Evolutionary conservation across 2,329 filamentous ascomycete species (phyloP).

Genomic region (Paradendryphiella salina): DNA sequence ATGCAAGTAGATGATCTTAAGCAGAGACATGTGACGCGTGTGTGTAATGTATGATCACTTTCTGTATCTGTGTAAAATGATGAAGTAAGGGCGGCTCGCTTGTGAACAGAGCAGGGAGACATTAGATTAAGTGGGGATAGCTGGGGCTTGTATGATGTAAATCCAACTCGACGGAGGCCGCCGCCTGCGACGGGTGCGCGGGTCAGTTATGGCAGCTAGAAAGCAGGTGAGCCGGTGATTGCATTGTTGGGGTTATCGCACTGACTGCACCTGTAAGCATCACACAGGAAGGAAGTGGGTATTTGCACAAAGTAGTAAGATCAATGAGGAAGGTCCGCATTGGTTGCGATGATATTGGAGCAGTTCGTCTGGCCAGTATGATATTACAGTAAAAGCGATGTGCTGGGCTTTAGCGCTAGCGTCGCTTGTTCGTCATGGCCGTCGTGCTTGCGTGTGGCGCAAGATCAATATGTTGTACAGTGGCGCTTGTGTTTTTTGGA

Average conservation of each 20-base stretch:
- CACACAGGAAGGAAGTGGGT: slow-evolving; percentile 16
- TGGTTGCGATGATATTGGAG: slow-evolving; percentile 12
- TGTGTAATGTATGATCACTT: slow-evolving; percentile 3
- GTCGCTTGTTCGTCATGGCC: slow-evolving; percentile 22
- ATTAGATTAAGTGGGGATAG: slow-evolving; percentile 9
- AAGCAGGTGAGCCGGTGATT: slow-evolving; percentile 1
- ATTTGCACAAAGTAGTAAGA: slow-evolving; percentile 6
- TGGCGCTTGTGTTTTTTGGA: slow-evolving; percentile 14
- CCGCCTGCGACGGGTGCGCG: neutral
- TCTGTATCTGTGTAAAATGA: neutral
- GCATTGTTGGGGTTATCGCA: slow-evolving; percentile 6
- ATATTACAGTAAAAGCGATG: slow-evolving; percentile 18
- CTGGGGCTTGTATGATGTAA: slow-evolving; percentile 2
- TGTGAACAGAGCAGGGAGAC: slow-evolving; percentile 3
- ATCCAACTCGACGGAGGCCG: neutral
- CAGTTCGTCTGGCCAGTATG: slow-evolving; percentile 15
- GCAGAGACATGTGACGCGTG: neutral
- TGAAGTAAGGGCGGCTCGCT: slow-evolving; percentile 7
- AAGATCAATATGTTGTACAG: slow-evolving; percentile 28
- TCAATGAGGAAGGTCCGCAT: slow-evolving; percentile 25
- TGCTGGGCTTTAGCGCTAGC: slow-evolving; percentile 21
- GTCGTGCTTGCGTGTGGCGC: slow-evolving; percentile 23
- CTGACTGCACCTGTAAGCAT: neutral
- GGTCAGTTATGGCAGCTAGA: neutral
- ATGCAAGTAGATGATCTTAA: slow-evolving; percentile 5